Evolutionary conservation across 2,329 filamentous ascomycete species (phyloP), one percentile per base, ranked within the genome.

Genomic region (Dothistroma septosporum): DNA sequence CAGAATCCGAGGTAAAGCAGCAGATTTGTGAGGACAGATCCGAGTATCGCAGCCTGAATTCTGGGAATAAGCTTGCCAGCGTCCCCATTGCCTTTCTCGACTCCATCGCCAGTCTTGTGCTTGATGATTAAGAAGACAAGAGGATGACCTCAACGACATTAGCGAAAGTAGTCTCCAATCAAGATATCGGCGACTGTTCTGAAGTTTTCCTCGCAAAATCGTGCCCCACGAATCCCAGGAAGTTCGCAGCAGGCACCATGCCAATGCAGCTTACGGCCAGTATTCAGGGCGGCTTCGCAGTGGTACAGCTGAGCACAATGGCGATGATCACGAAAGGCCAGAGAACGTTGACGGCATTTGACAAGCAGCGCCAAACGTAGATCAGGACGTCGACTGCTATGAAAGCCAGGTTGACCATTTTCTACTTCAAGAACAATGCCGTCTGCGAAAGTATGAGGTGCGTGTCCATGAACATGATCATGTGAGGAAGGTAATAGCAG

Each of bases 31-130:
- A 95, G 75, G 41, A 95, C 88, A 0, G 88, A 92, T 16, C 91
- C 91, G 0, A 95, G 77, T 58, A 95, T 92, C n/a, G 91, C 91
- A 53, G 89, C 89, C 71, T 90, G 85, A 66, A 94, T 90, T 66
- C 94, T 87, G 7, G 66, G 65, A 11, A 74, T 64, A 12, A 65
- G 44, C 16, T 65, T 65, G 0, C 64, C 66, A 28, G 79, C 80
- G 6, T 68, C 59, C 3, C 59, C 61, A 22, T 66, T 60, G 44
- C 57, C 58, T 33, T 64, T 57, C 6, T 59, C 63, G 12, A 58
- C 61, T 11, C 53, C 62, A 8, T 64, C 63, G 11, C 61, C 57
- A 12, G 61, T 48, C 44, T 62, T 44, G 47, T 65, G 64, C 59
- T 63, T 61, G 58, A 76, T 73, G 37, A 92, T 80, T 41, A 94